These are phyloP conservation scores for Apiotrichum porosum DNA, from an alignment of 1,284 basidiomycete species.

Conservation along the genomic window DNA sequence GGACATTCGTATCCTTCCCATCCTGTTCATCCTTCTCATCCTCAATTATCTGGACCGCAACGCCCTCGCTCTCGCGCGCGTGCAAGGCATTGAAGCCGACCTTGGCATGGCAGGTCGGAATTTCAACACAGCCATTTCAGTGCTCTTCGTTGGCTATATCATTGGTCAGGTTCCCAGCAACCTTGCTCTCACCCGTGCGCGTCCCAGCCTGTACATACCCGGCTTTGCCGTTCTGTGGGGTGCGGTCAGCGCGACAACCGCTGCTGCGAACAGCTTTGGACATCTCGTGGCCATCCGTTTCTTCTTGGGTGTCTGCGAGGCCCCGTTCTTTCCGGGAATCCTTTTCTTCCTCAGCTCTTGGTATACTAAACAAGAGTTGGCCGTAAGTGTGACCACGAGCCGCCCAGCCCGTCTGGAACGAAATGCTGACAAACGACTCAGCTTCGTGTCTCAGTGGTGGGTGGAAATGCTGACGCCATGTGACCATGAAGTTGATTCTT, in stretches of 20 bases:
- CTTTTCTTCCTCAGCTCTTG: slow-evolving; percentile 25
- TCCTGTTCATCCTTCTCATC: slow-evolving; percentile 32
- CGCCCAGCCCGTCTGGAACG: too few species aligned
- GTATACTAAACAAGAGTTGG: slow-evolving; percentile 24
- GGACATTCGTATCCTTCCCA: slow-evolving; percentile 22
- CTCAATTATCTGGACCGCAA: slow-evolving; percentile 44
- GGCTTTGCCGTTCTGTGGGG: slow-evolving; percentile 18
- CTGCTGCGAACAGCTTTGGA: slow-evolving; percentile 10
- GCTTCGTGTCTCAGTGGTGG: background rate
- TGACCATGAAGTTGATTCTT: too few species aligned
- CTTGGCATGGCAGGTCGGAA: slow-evolving; percentile 29
- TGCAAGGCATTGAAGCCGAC: slow-evolving; percentile 24
- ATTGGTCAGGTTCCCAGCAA: slow-evolving; percentile 41
- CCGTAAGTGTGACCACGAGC: too few species aligned
- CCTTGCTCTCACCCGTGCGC: slow-evolving; percentile 20
- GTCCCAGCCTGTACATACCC: slow-evolving; percentile 15
- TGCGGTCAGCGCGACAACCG: slow-evolving; percentile 8
- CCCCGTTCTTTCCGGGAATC: slow-evolving; percentile 33
- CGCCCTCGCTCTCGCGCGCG: slow-evolving; percentile 26
- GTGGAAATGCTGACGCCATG: too few species aligned
- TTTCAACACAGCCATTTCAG: slow-evolving; percentile 39
- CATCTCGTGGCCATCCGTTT: slow-evolving; percentile 24
- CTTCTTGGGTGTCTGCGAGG: slow-evolving; percentile 33
- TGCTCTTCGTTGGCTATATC: slow-evolving; percentile 46
- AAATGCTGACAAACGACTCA: too few species aligned